Evolutionary conservation across 306 rosid species (phyloP), one percentile per base, ranked within the genome.

Genomic region (Fagus sylvatica): DNA sequence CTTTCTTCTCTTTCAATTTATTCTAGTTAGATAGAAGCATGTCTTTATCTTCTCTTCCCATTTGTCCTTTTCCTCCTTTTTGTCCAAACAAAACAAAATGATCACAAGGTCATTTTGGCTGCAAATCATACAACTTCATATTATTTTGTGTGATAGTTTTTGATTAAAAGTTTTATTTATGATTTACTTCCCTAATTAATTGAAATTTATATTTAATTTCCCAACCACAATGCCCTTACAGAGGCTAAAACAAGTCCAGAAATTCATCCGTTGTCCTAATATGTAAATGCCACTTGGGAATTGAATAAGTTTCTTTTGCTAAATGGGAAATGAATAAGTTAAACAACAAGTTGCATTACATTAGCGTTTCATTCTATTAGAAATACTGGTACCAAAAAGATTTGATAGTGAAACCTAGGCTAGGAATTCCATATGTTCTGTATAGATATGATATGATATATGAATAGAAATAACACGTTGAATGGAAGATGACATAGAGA

Each of bases 401-500:
- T 69, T 51, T 69, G 76, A 83, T 80, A 71, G 79, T 48, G 54
- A 82, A 69, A 69, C n/a, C 53, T 55, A 22, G 28, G 28, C 28
- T 61, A 16, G 7, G 74, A 33, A 64, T 46, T 64, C 56, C 61
- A 76, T 84, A 61, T 53, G 82, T 65, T 73, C 30, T 22, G 28
- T 22, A 22, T 22, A 22, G 28, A 22, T 22, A 22, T 22, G 0
- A 22, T 22, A 22, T 22, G 28, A 43, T 53, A 40, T 41, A 33
- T 22, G 72, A 74, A 51, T 19, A 70, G 72, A 74, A 46, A 2
- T 9, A 55, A 41, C 37, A 36, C 32, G 43, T 79, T 74, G 17
- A 49, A 62, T 72, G 79, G 62, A 76, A 70, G 66, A 75, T 83
- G 71, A 72, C 55, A 66, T 74, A 53, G 84, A 51, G 7, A 71